Conservation (phyloP, 345 rosid species). For the Hirschfeldia incana region DNA sequence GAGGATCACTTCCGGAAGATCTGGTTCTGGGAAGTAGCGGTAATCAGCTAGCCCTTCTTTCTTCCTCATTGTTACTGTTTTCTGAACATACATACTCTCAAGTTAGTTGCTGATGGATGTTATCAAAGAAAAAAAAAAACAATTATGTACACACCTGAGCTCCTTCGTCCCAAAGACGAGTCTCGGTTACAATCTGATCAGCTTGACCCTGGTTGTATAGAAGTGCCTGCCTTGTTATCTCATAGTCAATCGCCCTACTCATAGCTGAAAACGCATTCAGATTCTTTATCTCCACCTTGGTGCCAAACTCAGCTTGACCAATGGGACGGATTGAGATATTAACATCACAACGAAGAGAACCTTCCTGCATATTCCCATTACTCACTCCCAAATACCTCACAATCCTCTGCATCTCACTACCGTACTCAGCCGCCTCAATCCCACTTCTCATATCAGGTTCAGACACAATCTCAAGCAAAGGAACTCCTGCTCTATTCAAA, state of each 20-base stretch:
- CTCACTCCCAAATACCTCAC: slow-evolving; percentile 82
- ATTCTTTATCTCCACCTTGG: slow-evolving; percentile 97
- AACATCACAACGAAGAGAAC: slow-evolving; percentile 95
- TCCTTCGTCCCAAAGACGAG: slow-evolving; percentile 98
- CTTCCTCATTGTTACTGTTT: slow-evolving; percentile 90
- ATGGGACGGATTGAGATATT: slow-evolving; percentile 87
- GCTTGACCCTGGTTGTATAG: slow-evolving; percentile 67
- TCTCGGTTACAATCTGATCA: slow-evolving; percentile 79
- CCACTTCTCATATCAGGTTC: slow-evolving; percentile 98
- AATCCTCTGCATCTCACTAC: slow-evolving; percentile 80
- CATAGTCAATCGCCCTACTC: slow-evolving; percentile 86
- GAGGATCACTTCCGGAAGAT: slow-evolving; percentile 84
- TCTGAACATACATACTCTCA: slow-evolving; percentile 48
- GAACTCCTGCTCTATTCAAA: slow-evolving; percentile 97
- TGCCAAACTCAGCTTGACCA: slow-evolving; percentile 82
- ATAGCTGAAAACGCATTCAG: slow-evolving; percentile 87
- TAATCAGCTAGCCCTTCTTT: slow-evolving; percentile 98
- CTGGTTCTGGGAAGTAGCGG: slow-evolving; percentile 95
- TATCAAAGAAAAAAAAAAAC: too few relatives aligned
- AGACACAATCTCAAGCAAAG: slow-evolving; percentile 94
- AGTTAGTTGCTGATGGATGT: slow-evolving; percentile 12
- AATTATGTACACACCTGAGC: too few relatives aligned
- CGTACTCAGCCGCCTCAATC: slow-evolving; percentile 88
- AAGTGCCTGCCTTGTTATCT: slow-evolving; percentile 77
- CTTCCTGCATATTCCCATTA: slow-evolving; percentile 98